These are phyloP conservation scores for Pichia kluyveri DNA, from an alignment of 805 yeast genomes.

Conservation along the genomic window DNA sequence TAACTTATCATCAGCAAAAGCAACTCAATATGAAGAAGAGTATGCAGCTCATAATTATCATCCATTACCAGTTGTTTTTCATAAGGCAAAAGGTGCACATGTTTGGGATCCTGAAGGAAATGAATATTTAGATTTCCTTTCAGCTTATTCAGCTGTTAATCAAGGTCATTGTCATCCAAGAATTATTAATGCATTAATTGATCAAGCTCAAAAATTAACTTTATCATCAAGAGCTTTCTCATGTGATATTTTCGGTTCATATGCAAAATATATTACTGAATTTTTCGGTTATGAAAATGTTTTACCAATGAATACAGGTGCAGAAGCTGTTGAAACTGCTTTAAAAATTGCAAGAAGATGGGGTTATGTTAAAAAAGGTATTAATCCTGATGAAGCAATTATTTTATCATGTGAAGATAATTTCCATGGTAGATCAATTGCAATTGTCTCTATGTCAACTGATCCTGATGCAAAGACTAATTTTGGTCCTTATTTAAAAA, in stretches of 20 bases:
- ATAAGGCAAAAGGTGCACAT: conserved; percentile 79
- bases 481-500: conserved; percentile 83
- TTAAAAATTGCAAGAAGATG: conserved; percentile 92
- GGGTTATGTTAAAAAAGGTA: conserved; percentile 87
- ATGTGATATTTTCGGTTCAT: conserved; percentile 65
- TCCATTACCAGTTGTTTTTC: conserved; percentile 91
- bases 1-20: conserved; percentile 52
- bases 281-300: conserved; percentile 87
- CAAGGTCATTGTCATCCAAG: conserved; percentile 98
- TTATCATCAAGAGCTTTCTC: conserved; percentile 90
- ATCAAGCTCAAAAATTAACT: conserved; percentile 80
- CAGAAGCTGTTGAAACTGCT: conserved; percentile 96
- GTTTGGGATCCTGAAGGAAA: conserved; percentile 99
- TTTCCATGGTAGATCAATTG: conserved; percentile 95
- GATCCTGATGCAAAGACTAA: conserved; percentile 79
- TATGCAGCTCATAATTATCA: conserved; percentile 96
- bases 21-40: conserved; percentile 59
- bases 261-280: conserved; percentile 82
- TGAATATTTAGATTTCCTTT: conserved; percentile 83
- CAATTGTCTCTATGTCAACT: conserved; percentile 92
- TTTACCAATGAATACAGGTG: conserved; percentile 97
- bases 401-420: conserved; percentile 81
- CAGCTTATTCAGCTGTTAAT: conserved; percentile 95
- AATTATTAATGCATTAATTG: conserved; percentile 73
- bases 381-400: conserved; percentile 76